Evolutionary conservation across 257 asterid species (phyloP), one percentile per base, ranked within the genome.

Genomic region (Echites panduratus): DNA sequence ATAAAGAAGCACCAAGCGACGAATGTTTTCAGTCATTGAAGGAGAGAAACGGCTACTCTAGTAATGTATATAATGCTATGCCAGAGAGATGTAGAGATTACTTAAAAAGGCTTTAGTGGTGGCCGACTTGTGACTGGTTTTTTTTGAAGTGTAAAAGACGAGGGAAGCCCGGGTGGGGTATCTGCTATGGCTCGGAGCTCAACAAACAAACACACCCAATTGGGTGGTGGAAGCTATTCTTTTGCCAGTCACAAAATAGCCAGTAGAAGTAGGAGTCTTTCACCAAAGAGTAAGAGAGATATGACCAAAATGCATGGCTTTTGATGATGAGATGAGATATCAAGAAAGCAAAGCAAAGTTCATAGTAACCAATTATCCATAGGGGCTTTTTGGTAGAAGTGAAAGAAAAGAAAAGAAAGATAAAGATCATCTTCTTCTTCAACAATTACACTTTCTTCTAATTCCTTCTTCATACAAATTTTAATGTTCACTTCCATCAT

Each of bases 131-230:
- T 66, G 38, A 66, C 40, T 44, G 40, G 22, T 64, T 29, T 63
- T 64, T 24, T 4, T 35, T 32, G 26, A 62, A 62, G 47, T 62
- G 68, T 35, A 62, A 50, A 62, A 35, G 47, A 62, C 24, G 29
- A 64, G 13, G 35, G 68, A 53, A 53, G 22, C 43, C 43, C 54
- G 54, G 63, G 62, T 54, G n/a, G n/a, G n/a, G n/a, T 49, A 20
- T 58, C 65, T 58, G 41, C 43, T 6, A 17, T 14, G 81, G 81
- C 86, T 76, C 86, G 78, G 79, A 70, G 80, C 84, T 77, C 84
- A 70, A 83, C 77, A 77, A 49, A 71, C 67, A 52, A 61, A 75
- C 61, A 77, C 79, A 80, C 61, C 79, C 79, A 80, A 81, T 87
- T 81, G 85, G 87, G 69, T 64, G 73, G n/a, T 59, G 40, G 57